These are phyloP conservation scores for Alternaria ethzedia DNA, from an alignment of 2,329 filamentous ascomycete genomes.

Conservation along the genomic window DNA sequence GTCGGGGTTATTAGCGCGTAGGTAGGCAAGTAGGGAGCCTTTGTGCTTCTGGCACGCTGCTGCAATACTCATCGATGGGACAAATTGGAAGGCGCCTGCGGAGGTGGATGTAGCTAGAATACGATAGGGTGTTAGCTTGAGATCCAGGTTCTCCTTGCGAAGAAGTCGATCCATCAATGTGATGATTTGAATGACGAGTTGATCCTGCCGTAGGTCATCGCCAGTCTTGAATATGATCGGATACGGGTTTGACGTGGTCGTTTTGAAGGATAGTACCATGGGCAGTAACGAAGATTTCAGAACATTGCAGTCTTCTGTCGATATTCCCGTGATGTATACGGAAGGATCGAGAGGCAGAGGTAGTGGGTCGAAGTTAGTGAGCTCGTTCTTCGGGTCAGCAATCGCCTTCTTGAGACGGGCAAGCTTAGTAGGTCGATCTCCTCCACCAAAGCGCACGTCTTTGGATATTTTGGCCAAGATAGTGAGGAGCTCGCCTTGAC, in stretches of 20 bases:
- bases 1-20: slow-evolving; percentile 89
- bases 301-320: slow-evolving; percentile 84
- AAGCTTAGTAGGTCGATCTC: slow-evolving; percentile 79
- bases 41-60: slow-evolving; percentile 84
- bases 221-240: slow-evolving; percentile 97
- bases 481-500: slow-evolving; percentile 88
- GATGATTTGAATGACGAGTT: slow-evolving; percentile 96
- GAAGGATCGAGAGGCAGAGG: slow-evolving; percentile 88
- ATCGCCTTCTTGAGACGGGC: slow-evolving; percentile 85
- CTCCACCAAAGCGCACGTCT: slow-evolving; percentile 81
- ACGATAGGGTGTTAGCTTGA: slow-evolving; percentile 94
- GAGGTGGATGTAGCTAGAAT: slow-evolving; percentile 91
- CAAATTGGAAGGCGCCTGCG: slow-evolving; percentile 91
- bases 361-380: slow-evolving; percentile 81
- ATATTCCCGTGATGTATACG: slow-evolving; percentile 77
- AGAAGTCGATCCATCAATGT: slow-evolving; percentile 96
- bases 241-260: slow-evolving; percentile 76
- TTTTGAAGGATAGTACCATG: slow-evolving; percentile 89
- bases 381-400: slow-evolving; percentile 87
- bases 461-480: slow-evolving; percentile 87
- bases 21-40: slow-evolving; percentile 77
- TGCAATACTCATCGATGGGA: slow-evolving; percentile 84
- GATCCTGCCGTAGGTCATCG: slow-evolving; percentile 94
- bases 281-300: slow-evolving; percentile 96
- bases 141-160: slow-evolving; percentile 92